These are phyloP conservation scores for Blastocystis sp. DNA, from an alignment of 352 stramenopile species.

Conservation along the genomic window DNA sequence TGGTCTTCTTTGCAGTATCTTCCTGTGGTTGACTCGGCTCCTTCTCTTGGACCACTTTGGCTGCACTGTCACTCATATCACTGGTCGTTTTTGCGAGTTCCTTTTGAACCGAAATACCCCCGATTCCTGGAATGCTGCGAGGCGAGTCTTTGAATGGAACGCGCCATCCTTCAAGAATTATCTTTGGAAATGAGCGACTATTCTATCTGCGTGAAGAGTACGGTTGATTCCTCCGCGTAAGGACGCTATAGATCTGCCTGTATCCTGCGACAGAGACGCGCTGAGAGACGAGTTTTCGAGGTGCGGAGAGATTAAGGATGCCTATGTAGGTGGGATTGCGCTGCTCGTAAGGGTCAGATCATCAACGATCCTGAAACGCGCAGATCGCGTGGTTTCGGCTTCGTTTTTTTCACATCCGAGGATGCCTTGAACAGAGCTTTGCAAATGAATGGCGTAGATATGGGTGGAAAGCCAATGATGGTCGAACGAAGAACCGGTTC, in stretches of 20 bases:
- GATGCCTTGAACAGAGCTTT: not conserved
- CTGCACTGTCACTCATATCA: not conserved
- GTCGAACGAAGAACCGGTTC: not conserved
- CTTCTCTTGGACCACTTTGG: not conserved
- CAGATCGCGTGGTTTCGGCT: not conserved
- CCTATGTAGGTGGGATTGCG: not conserved
- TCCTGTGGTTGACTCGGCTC: not conserved
- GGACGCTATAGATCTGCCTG: not conserved
- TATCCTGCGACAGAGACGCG: not conserved
- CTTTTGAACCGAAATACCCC: not conserved
- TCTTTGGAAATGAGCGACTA: not conserved
- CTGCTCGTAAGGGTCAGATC: not conserved
- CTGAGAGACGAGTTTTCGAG: not conserved
- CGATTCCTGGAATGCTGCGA: not conserved
- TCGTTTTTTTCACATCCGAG: not conserved
- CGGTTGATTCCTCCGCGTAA: not conserved
- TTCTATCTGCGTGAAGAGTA: constrained; percentile 3
- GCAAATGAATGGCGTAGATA: not conserved
- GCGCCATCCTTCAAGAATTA: not conserved
- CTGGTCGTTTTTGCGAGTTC: not conserved
- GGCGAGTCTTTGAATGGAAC: not conserved
- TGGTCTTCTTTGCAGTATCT: constrained; percentile 51
- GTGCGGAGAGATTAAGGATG: constrained; percentile 6
- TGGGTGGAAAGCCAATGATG: not conserved
- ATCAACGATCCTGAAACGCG: not conserved